phyloP scores from a whole-genome alignment of 768 basidiomycete genomes.

The Russula emetica region DNA sequence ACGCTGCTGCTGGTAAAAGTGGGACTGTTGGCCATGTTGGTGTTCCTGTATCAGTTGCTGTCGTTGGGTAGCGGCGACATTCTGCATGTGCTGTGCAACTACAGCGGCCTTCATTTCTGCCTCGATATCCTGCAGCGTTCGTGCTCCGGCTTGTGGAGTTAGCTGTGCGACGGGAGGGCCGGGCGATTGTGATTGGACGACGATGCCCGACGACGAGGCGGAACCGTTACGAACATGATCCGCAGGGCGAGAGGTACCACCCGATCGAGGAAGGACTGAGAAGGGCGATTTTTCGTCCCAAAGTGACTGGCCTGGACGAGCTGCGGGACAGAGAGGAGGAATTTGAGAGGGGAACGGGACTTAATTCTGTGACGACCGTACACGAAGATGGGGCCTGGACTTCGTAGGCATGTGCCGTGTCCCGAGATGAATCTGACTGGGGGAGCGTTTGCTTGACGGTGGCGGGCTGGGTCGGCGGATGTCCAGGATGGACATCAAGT shows the following conservation, averaged over 20 bases:
- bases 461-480: background rate
- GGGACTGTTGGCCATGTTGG: slow-evolving; percentile 35
- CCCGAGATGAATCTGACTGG: slow-evolving; percentile 17
- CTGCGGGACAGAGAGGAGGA: slow-evolving; percentile 37
- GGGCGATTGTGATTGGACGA: slow-evolving; percentile 18
- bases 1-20: slow-evolving; percentile 40
- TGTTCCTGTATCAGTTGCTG: slow-evolving; percentile 38
- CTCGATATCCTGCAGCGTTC: slow-evolving; percentile 79
- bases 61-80: slow-evolving; percentile 35
- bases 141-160: slow-evolving; percentile 29
- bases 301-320: slow-evolving; percentile 61
- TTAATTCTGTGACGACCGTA: slow-evolving; percentile 31
- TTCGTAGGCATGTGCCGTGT: slow-evolving; percentile 20
- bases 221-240: slow-evolving; percentile 32
- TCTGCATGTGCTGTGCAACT: slow-evolving; percentile 30
- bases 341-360: slow-evolving; percentile 31
- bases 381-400: slow-evolving; percentile 28
- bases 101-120: slow-evolving; percentile 72
- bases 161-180: slow-evolving; percentile 31
- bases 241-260: slow-evolving; percentile 18
- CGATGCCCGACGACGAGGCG: slow-evolving; percentile 25
- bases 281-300: slow-evolving; percentile 82
- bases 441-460: background rate
- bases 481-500: slow-evolving; percentile 30
- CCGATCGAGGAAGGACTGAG: slow-evolving; percentile 53